Percentiles rank a stretch among this genome's conserved stretches.
Conservation (phyloP, 2,329 filamentous ascomycete genomes). For the Xylariaceae sp. region DNA sequence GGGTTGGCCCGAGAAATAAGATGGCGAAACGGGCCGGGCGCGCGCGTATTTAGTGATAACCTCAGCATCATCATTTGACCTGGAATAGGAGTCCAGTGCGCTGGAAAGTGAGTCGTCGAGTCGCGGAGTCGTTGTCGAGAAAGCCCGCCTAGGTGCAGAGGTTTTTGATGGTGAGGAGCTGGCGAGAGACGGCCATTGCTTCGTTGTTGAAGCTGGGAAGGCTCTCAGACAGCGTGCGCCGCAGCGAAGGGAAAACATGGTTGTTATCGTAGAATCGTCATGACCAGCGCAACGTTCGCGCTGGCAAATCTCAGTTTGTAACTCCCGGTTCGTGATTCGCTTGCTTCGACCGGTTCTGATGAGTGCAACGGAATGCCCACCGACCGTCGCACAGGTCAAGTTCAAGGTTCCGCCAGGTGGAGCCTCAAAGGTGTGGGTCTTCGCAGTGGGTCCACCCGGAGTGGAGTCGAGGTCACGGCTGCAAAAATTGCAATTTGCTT, state of each 20-base stretch:
- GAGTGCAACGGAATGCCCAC: not conserved
- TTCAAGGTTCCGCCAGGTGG: slow-evolving; percentile 1
- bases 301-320: slow-evolving; percentile 3
- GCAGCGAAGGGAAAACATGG: slow-evolving; percentile 33
- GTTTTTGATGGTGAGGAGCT: slow-evolving; percentile 20
- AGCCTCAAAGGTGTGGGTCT: slow-evolving; percentile 4
- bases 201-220: slow-evolving; percentile 22
- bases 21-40: slow-evolving; percentile 76
- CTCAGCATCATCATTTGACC: slow-evolving; percentile 17
- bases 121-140: slow-evolving; percentile 21
- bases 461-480: too few species aligned
- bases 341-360: not conserved
- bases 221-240: slow-evolving; percentile 32
- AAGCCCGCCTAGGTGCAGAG: slow-evolving; percentile 19
- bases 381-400: not conserved
- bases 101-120: slow-evolving; percentile 1
- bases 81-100: slow-evolving; percentile 27
- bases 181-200: slow-evolving; percentile 23
- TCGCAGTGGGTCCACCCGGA: not conserved
- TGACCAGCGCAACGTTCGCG: slow-evolving; percentile 19
- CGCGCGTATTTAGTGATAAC: slow-evolving; percentile 52
- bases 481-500: slow-evolving; percentile 12
- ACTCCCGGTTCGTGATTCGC: slow-evolving; percentile 9
- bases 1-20: slow-evolving; percentile 90
- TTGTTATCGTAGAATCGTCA: slow-evolving; percentile 27